Evolutionary conservation across 148 eudicot genomes (phyloP), one percentile per base, ranked within the genome.

Genomic region (Gaultheria prostrata): DNA sequence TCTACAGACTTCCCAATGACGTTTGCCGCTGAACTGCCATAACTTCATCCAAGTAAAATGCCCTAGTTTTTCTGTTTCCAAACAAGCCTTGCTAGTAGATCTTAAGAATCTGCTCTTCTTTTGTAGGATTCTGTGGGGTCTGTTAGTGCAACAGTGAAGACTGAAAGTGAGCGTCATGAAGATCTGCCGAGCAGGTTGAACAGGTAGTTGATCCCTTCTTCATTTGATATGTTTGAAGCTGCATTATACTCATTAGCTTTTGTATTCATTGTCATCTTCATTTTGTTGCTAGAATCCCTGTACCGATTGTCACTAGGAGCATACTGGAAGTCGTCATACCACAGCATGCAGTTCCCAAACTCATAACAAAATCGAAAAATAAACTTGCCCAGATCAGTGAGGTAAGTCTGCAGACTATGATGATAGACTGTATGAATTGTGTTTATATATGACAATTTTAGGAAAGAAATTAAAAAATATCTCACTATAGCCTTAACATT

Each of bases 331-430:
- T 97, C 59, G 94, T 94, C 80, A 91, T 97, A 85, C 97, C 98
- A 61, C 93, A 92, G 51, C 85, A 93, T 89, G 98, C 96, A 46
- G 95, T 92, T 78, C 77, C 97, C 14, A 90, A 92, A 87, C 95
- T 95, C 76, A 85, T 91, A 51, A 93, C 92, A 53, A 94, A 94
- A 85, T 91, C 95, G 28, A 93, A 87, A 83, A 94, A 89, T 86
- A 95, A 94, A 87, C 95, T 97, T 69, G 92, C 94, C 78, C 97
- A 94, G 90, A 97, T 97, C 82, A 91, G 99, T 70, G 98, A 97
- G 94, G 99, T 97, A 51, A 85, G 83, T 73, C 56, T n/a, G 32
- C 15, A 26, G 49, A 35, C 28, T 28, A 13, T 18, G 1, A 67
- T 67, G 72, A 67, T 12, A 67, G 30, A 78, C 48, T 74, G 13